Evolutionary conservation across 164 flowering plant genomes (phyloP), one percentile per base, ranked within the genome.

Genomic region (Vitis riparia): DNA sequence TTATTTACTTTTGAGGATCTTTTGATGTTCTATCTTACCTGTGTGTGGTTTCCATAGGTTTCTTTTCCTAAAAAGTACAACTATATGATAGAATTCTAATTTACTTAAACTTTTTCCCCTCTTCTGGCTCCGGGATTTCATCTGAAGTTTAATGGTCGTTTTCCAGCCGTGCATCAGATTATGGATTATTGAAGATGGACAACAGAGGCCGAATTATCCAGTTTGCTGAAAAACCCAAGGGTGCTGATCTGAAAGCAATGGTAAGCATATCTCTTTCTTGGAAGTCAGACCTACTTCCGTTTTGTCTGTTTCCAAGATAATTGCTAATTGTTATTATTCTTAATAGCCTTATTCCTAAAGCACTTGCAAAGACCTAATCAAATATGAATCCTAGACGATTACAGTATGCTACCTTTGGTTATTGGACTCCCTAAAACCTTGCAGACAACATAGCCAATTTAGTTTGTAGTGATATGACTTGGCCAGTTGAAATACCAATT

Each of bases 121-220:
- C 27, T 48, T 60, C 10, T n/a, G 17, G 12, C 23, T 62, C 12
- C 14, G 61, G 17, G 52, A 13, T 55, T 11, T 51, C 48, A 63
- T 71, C 56, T 71, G 0, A 57, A 61, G 13, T 68, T 68, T 37
- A 27, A n/a, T 70, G 60, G 29, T n/a, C 44, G 30, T 11, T 69
- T 73, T 72, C 12, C 90, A 94, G 98, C 74, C 96, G 94, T 56
- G 93, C 94, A 44, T 89, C 96, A 11, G 97, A 93, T 67, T 92
- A 69, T 82, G 99, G 99, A 61, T 70, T 92, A 75, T 82, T 95
- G 89, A 92, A 91, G 79, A 85, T 90, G 49, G 91, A 92, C 66
- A 73, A 80, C 61, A 77, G 78, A 61, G 99, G 98, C 32, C 81
- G 78, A n/a, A 68, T 95, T 17, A 56, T 63, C 53, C 84, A 88